These are phyloP conservation scores for Boletus sensibilis DNA, from an alignment of 768 basidiomycete species.

Conservation along the genomic window DNA sequence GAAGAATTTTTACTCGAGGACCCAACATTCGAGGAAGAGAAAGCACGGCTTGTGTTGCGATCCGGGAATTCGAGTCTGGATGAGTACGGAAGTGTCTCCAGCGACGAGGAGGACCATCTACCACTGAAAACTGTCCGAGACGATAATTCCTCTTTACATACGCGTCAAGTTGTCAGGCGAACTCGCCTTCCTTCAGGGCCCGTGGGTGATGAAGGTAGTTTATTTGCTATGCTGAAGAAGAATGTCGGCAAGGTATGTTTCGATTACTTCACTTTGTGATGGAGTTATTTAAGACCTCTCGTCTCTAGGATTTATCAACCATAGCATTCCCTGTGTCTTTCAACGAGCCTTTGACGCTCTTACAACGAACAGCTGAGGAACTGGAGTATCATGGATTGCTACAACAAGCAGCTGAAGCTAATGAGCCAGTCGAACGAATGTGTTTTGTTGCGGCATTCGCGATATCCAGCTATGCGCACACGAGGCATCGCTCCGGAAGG, in stretches of 20 bases:
- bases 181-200: constrained; percentile 58
- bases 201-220: constrained; percentile 74
- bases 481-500: constrained; percentile 73
- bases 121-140: background rate
- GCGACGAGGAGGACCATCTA: constrained; percentile 43
- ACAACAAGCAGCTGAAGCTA: constrained; percentile 56
- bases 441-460: constrained; percentile 83
- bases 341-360: constrained; percentile 82
- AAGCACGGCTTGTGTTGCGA: constrained; percentile 38
- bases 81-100: constrained; percentile 43
- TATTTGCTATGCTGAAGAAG: constrained; percentile 82
- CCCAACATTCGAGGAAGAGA: constrained; percentile 39
- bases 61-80: constrained; percentile 43
- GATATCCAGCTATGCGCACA: constrained; percentile 80
- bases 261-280: background rate
- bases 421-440: constrained; percentile 64
- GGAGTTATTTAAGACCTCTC: background rate
- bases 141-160: constrained; percentile 5
- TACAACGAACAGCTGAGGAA: constrained; percentile 83
- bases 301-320: constrained; percentile 68
- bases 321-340: constrained; percentile 86
- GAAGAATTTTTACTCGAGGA: constrained; percentile 64
- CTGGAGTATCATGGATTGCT: constrained; percentile 74
- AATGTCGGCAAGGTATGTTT: constrained; percentile 76
- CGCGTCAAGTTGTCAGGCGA: constrained; percentile 44